Evolutionary conservation across 805 yeast species (phyloP).

Genomic region (Tetrapisispora namnaoensis): DNA sequence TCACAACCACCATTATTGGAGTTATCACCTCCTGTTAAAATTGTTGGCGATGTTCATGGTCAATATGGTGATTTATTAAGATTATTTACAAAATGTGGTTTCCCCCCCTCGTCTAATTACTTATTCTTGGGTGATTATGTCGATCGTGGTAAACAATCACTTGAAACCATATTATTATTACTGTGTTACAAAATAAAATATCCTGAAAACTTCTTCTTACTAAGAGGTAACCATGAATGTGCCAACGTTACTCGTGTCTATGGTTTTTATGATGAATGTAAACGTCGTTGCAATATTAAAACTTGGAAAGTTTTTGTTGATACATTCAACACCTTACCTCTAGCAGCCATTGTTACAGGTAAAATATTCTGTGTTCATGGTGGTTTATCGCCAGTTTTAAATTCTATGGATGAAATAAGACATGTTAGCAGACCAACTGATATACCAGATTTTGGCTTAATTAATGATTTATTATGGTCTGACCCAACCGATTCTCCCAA

Average conservation of each 20-base stretch:
- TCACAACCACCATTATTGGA: conserved; percentile 87
- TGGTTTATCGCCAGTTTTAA: conserved; percentile 66
- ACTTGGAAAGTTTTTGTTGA: conserved; percentile 92
- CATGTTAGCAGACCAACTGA: conserved; percentile 72
- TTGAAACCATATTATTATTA: conserved; percentile 81
- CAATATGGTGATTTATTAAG: conserved; percentile 88
- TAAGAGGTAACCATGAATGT: conserved; percentile 95
- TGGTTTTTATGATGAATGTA: conserved; percentile 97
- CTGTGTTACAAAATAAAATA: conserved; percentile 92
- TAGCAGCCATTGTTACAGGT: conserved; percentile 91
- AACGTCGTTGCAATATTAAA: conserved; percentile 82
- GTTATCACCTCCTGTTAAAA: conserved; percentile 69
- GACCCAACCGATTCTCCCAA: conserved; percentile 54
- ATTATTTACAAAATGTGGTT: conserved; percentile 89
- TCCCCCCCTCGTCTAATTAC: conserved; percentile 91
- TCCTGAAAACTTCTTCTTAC: conserved; percentile 88
- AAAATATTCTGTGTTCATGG: conserved; percentile 90
- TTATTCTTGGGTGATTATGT: conserved; percentile 93
- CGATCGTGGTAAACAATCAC: conserved; percentile 92
- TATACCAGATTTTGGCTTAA: conserved; percentile 68
- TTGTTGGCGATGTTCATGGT: conserved; percentile 93
- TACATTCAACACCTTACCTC: conserved; percentile 89
- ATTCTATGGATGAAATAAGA: conserved; percentile 56
- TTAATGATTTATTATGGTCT: conserved; percentile 75
- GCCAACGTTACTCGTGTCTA: conserved; percentile 94